Evolutionary conservation across 495 filamentous ascomycete species (phyloP).

Genomic region (Margaritispora aquatica): DNA sequence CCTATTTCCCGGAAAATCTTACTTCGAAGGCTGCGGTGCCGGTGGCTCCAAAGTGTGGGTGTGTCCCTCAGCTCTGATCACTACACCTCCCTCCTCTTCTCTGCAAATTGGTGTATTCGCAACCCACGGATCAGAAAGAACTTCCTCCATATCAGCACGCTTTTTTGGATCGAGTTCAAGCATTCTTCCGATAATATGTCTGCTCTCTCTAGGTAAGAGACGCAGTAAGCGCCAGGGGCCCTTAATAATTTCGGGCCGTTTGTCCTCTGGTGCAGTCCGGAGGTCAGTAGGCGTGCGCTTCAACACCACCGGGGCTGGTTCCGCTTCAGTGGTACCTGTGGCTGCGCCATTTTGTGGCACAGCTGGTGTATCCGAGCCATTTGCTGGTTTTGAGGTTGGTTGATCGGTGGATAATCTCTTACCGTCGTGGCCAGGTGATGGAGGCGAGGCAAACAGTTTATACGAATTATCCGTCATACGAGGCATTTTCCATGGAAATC

Average conservation of each 20-base stretch:
- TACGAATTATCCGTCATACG: slow-evolving; percentile 90
- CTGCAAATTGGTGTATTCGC: slow-evolving; percentile 55
- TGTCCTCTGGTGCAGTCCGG: slow-evolving; percentile 36
- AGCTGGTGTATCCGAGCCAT: slow-evolving; percentile 14
- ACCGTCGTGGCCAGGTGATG: slow-evolving; percentile 44
- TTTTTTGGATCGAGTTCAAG: slow-evolving; percentile 81
- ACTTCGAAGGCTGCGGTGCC: slow-evolving; percentile 3
- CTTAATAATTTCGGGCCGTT: slow-evolving; percentile 73
- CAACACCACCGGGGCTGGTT: neutral
- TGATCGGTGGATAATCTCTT: slow-evolving; percentile 27
- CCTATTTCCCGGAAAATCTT: neutral
- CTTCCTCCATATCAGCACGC: slow-evolving; percentile 76
- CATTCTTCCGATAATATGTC: slow-evolving; percentile 89
- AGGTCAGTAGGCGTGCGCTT: slow-evolving; percentile 4
- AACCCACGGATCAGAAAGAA: slow-evolving; percentile 88
- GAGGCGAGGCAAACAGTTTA: slow-evolving; percentile 79
- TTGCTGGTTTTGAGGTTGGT: slow-evolving; percentile 20
- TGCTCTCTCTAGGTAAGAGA: slow-evolving; percentile 81
- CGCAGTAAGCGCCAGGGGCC: slow-evolving; percentile 93
- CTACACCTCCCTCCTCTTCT: slow-evolving; percentile 36
- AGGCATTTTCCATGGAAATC: slow-evolving; percentile 97
- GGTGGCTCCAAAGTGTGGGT: slow-evolving; percentile 49
- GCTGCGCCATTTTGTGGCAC: slow-evolving; percentile 27
- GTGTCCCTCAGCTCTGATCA: slow-evolving; percentile 44
- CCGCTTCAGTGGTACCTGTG: slow-evolving; percentile 25